These are phyloP conservation scores for Protea cynaroides DNA, from an alignment of 164 flowering plant species.

Conservation along the genomic window DNA sequence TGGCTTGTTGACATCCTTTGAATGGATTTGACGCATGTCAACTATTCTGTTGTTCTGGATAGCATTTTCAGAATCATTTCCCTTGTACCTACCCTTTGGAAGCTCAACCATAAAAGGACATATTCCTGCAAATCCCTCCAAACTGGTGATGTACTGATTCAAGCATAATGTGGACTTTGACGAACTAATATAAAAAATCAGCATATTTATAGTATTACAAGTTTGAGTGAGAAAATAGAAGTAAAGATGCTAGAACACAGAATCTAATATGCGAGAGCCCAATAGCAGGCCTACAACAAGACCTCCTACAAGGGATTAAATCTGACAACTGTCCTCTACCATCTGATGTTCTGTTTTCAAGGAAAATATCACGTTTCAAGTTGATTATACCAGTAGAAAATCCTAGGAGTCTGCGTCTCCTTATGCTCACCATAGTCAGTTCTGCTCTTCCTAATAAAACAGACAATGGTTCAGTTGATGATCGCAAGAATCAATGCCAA, in stretches of 20 bases:
- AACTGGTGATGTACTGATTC: background rate
- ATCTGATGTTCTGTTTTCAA: background rate
- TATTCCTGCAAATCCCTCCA: conserved; percentile 37
- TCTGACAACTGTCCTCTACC: background rate
- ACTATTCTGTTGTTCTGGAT: conserved; percentile 20
- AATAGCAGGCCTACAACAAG: background rate
- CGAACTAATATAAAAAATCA: background rate
- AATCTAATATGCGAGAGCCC: background rate
- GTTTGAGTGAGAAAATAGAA: background rate
- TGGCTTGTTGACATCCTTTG: conserved; percentile 20
- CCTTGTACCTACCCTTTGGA: conserved; percentile 33
- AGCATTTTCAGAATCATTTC: conserved; percentile 26
- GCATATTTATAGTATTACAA: background rate
- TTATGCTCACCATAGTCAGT: conserved; percentile 75
- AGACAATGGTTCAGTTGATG: conserved; percentile 13
- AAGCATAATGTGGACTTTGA: conserved; percentile 2
- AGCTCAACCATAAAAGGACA: conserved; percentile 38
- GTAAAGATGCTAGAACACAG: conserved; percentile 1
- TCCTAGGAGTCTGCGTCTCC: conserved; percentile 76
- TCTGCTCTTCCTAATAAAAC: conserved; percentile 9
- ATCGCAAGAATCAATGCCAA: conserved; percentile 8
- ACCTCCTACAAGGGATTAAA: background rate
- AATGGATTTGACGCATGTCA: conserved; percentile 46
- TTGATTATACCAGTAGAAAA: conserved; percentile 49
- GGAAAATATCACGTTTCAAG: background rate